Base-by-base conservation (phyloP, 495 filamentous ascomycete genomes). In the Aspergillus ellipticus region DNA sequence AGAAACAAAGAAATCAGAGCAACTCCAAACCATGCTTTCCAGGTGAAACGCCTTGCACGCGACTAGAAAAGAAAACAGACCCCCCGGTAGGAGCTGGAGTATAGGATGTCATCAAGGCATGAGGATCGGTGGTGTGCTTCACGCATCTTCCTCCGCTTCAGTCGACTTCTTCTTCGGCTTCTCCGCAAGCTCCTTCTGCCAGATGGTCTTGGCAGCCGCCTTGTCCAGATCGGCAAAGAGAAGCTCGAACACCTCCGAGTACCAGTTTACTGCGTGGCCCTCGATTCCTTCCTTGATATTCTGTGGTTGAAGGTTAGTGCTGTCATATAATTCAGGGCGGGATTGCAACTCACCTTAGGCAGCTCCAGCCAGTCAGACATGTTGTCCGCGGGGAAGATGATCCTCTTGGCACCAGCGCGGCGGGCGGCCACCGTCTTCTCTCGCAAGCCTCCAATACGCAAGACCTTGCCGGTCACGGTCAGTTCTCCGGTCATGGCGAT, bases 391-490 rank as follows among this genome's bases (percentile, higher is more conserved):
- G 95, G 95, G 79, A 99, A 99, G 63, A 99, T 86, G 63, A 99
- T 85, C 78, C 84, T 97, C 76, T 87, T 94, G 55, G 91, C 95
- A 55, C 95, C 95, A 46, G 95, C 94, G 54, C 95, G 81, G 59
- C 92, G 82, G 48, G 95, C 95, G 47, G 95, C 95, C 49, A 99
- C 94, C n/a, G 94, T 96, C 84, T 99, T 99, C 81, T 99, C 95
- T 53, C 95, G 80, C 63, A 99, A 74, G 0, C 95, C 95, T 22
- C 95, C 95, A 74, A 99, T 99, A 63, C 95, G 82, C 52, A 99
- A 75, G 6, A 99, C 93, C 73, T 97, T 97, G 26, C 95, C 95
- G 19, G 95, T 99, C 49, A 99, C 89, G 0, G 95, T 99, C 60
- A 99, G 74, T 74, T 99, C 95, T 60, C 95, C 95, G 19, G 95